A percentile compares a stretch with the other conserved stretches of the same genome.
Conservation (phyloP, 1,284 basidiomycete species). For the Ganoderma multipileum region DNA sequence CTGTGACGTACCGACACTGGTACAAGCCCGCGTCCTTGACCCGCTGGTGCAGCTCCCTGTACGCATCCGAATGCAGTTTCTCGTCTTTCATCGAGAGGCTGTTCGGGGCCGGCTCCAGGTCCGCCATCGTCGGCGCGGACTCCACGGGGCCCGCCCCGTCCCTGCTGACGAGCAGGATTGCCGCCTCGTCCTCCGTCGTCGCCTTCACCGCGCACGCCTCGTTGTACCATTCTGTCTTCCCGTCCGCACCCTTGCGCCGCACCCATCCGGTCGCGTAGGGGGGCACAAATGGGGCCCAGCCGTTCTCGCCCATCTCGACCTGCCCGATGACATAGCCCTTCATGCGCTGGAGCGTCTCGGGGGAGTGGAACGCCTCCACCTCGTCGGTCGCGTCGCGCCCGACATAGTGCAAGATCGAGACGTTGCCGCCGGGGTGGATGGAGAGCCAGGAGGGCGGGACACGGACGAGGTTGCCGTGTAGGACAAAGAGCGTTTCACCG, state of each 20-base stretch:
- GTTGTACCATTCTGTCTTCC: slow-evolving; percentile 61
- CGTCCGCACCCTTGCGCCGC: slow-evolving; percentile 50
- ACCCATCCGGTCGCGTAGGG: slow-evolving; percentile 90
- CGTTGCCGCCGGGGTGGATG: slow-evolving; percentile 89
- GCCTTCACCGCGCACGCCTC: slow-evolving; percentile 61
- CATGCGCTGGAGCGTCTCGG: slow-evolving; percentile 68
- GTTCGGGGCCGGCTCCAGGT: slow-evolving; percentile 60
- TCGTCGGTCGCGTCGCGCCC: slow-evolving; percentile 96
- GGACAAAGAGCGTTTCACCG: slow-evolving; percentile 85
- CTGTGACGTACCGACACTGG: slow-evolving; percentile 81
- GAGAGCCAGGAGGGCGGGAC: slow-evolving; percentile 87
- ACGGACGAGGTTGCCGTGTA: slow-evolving; percentile 79
- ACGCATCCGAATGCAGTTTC: slow-evolving; percentile 84
- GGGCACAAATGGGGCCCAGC: slow-evolving; percentile 87
- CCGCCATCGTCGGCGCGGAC: slow-evolving; percentile 53
- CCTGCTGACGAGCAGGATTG: slow-evolving; percentile 63
- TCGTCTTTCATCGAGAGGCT: slow-evolving; percentile 58
- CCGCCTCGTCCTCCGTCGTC: slow-evolving; percentile 52
- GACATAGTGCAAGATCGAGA: slow-evolving; percentile 94
- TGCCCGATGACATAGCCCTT: slow-evolving; percentile 78
- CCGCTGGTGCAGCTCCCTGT: slow-evolving; percentile 80
- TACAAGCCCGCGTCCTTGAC: slow-evolving; percentile 88
- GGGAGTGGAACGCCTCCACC: slow-evolving; percentile 90
- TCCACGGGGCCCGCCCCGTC: slow-evolving; percentile 39
- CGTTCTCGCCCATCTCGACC: slow-evolving; percentile 62